A percentile compares a stretch with the other conserved stretches of the same genome.
Evolutionary conservation across 345 rosid genomes (phyloP).

Genomic region (Crucihimalaya himalaica): DNA sequence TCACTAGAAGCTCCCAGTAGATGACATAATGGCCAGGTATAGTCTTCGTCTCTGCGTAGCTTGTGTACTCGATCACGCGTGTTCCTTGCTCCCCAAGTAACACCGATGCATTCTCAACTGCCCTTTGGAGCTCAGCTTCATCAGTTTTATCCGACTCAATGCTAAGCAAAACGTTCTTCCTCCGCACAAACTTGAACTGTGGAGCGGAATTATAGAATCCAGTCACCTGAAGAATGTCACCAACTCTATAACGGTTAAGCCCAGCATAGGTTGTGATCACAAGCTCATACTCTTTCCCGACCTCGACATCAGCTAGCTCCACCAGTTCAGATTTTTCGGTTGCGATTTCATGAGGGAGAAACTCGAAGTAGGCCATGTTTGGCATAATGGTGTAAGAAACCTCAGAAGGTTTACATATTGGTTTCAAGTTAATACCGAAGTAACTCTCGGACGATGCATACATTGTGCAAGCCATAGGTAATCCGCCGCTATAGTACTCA

Average conservation of each 20-base stretch:
- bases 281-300: conserved; percentile 87
- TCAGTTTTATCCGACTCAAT: conserved; percentile 90
- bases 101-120: conserved; percentile 57
- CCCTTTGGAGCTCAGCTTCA: conserved; percentile 78
- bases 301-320: conserved; percentile 68
- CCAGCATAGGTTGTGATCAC: conserved; percentile 82
- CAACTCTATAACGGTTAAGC: conserved; percentile 74
- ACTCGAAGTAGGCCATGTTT: conserved; percentile 90
- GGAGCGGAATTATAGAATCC: conserved; percentile 82
- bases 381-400: conserved; percentile 90
- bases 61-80: conserved; percentile 76
- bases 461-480: conserved; percentile 89
- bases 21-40: conserved; percentile 91
- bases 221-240: conserved; percentile 76
- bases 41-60: conserved; percentile 64
- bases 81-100: conserved; percentile 52
- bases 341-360: conserved; percentile 45
- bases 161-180: conserved; percentile 83
- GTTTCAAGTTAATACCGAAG: conserved; percentile 76
- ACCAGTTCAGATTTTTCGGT: conserved; percentile 44
- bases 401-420: conserved; percentile 73
- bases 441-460: conserved; percentile 94
- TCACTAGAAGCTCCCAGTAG: conserved; percentile 71
- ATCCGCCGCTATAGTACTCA: conserved; percentile 70
- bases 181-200: conserved; percentile 66